Percentiles rank a stretch among this genome's conserved stretches.
These are phyloP conservation scores for Lomentospora prolificans DNA, from an alignment of 2,329 filamentous ascomycete genomes.

Conservation along the genomic window DNA sequence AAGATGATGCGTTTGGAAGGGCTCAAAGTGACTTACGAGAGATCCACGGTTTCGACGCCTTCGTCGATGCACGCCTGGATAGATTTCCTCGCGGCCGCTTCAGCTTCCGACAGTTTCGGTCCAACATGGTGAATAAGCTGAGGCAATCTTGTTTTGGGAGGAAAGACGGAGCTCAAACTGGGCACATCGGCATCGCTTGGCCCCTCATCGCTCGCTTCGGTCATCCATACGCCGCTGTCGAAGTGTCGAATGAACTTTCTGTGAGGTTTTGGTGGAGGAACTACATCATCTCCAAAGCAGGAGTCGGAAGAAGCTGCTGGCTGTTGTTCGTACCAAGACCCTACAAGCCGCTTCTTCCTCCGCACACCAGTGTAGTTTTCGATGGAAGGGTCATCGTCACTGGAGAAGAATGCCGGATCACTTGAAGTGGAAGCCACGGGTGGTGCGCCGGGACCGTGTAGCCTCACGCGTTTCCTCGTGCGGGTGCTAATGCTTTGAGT, in stretches of 20 bases:
- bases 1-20: background rate
- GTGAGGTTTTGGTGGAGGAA: conserved; percentile 29
- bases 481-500: conserved; percentile 27
- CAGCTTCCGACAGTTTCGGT: conserved; percentile 24
- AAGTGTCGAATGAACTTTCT: conserved; percentile 47
- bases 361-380: conserved; percentile 50
- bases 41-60: conserved; percentile 49
- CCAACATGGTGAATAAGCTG: conserved; percentile 14
- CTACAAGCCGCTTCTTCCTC: conserved; percentile 53
- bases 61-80: conserved; percentile 47
- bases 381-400: conserved; percentile 58
- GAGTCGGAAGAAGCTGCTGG: conserved; percentile 38
- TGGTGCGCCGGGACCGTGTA: conserved; percentile 17
- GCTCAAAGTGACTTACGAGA: conserved; percentile 36
- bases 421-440: conserved; percentile 49
- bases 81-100: conserved; percentile 32
- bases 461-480: conserved; percentile 28
- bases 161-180: conserved; percentile 6
- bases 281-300: conserved; percentile 28
- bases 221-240: conserved; percentile 63
- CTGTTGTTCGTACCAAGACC: conserved; percentile 58
- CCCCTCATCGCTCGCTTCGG: conserved; percentile 28
- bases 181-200: background rate
- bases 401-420: conserved; percentile 62
- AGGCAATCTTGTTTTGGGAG: conserved; percentile 14